These are phyloP conservation scores for Monosporascus sp. DNA, from an alignment of 2,329 filamentous ascomycete genomes.

Conservation along the genomic window DNA sequence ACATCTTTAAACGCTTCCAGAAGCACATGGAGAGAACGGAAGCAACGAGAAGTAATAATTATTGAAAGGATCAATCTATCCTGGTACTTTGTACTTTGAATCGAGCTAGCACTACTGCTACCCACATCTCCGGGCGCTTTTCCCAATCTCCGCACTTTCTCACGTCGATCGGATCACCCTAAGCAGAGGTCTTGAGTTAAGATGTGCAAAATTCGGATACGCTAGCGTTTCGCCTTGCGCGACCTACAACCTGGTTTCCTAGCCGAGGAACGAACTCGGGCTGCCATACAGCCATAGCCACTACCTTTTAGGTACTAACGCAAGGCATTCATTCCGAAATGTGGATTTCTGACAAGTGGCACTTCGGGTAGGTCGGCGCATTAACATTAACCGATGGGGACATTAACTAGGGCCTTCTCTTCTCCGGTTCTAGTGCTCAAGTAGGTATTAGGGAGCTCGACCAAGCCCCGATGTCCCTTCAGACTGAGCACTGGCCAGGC, in stretches of 20 bases:
- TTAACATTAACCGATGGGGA: background rate
- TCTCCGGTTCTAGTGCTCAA: background rate
- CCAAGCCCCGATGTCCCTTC: too few species aligned
- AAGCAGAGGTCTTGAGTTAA: background rate
- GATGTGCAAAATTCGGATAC: background rate
- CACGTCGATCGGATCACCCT: background rate
- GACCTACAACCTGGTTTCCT: background rate
- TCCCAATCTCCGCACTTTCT: background rate
- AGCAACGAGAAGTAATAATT: too few species aligned
- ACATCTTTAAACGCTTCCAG: too few species aligned
- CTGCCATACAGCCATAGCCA: background rate
- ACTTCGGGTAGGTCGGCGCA: background rate
- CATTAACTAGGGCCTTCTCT: too few species aligned
- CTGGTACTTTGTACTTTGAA: background rate
- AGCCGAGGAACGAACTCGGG: background rate
- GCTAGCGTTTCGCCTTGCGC: background rate
- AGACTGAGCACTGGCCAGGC: too few species aligned
- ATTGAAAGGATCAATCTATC: too few species aligned
- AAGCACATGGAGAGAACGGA: too few species aligned
- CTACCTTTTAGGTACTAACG: too few species aligned
- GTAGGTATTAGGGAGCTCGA: too few species aligned
- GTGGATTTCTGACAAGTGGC: background rate
- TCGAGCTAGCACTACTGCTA: background rate
- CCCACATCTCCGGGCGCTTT: background rate
- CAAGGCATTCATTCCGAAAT: background rate